Conservation (phyloP, 1,284 basidiomycete genomes). For the Tilletiaria anomala region DNA sequence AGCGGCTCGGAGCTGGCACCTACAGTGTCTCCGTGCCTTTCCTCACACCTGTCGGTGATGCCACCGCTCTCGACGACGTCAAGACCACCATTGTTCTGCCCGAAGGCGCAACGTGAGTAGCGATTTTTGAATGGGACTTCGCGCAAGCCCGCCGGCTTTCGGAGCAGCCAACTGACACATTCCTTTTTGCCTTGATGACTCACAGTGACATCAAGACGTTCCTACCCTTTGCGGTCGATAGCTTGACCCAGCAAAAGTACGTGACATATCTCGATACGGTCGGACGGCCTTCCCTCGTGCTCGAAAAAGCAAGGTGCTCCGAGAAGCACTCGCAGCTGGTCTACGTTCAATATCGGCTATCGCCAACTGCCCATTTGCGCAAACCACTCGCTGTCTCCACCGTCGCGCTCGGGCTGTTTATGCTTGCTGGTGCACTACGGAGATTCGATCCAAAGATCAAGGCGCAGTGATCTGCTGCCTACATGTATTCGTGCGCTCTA, state of each 20-base stretch:
- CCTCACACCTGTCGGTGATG: constrained; percentile 63
- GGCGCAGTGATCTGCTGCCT: too few relatives aligned
- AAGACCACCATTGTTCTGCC: constrained; percentile 70
- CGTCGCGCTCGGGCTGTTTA: constrained; percentile 8
- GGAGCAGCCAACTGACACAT: background rate
- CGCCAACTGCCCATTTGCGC: constrained; percentile 9
- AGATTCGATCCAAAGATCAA: constrained; percentile 12
- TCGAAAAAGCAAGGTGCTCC: constrained; percentile 43
- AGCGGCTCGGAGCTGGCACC: constrained; percentile 44
- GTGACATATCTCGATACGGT: constrained; percentile 85
- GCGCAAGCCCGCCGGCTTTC: too few relatives aligned
- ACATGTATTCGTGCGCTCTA: too few relatives aligned
- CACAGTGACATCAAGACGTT: constrained; percentile 59
- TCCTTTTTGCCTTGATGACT: constrained; percentile 1
- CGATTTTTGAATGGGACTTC: background rate
- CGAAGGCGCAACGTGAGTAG: constrained; percentile 74
- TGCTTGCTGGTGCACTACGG: constrained; percentile 7
- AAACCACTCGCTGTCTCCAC: constrained; percentile 15
- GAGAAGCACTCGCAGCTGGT: constrained; percentile 9
- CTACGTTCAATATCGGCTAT: constrained; percentile 20
- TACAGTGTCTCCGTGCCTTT: constrained; percentile 71
- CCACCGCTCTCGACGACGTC: constrained; percentile 61
- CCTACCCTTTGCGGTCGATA: constrained; percentile 61
- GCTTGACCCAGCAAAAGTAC: constrained; percentile 52
- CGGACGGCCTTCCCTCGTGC: constrained; percentile 63